Base-by-base conservation (phyloP, 108 stramenopile species). In the Cyclotella sp. region DNA sequence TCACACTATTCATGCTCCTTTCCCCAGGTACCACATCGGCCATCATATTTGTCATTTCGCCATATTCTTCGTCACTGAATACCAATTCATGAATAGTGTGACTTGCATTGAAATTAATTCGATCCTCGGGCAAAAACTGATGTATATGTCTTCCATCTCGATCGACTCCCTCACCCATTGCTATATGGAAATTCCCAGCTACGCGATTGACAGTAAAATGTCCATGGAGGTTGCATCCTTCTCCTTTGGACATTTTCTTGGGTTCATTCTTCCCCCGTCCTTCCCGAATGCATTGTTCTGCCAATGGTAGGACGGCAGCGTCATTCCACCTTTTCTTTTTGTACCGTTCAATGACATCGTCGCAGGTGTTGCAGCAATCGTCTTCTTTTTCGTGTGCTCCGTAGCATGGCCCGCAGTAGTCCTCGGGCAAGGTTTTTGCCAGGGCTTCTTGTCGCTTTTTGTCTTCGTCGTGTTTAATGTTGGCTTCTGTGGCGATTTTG, bases 341-440 rank as follows among this genome's bases (percentile, higher is more conserved):
- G 70, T 94, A 96, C 9, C 87, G 88, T 13, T 64, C 59, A 9
- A 82, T 30, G 6, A 96, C 73, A 11, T 90, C 90, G 55, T 89
- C 86, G 78, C 95, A 96, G 3, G 92, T 91, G 75, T 94, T 90
- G 67, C 98, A 99, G 79, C 99, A 99, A 24, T 90, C 81, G 22
- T 60, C 71, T 14, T 86, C 89, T 0, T 49, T 57, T 39, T 85
- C 72, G 10, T 89, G 81, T 0, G 97, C 97, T 26, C 98, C 98
- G 73, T 94, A 99, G 78, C 99, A 99, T 44, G 96, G 90, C 6
- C 98, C 98, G 77, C 99, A 99, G 79, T 99, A 98, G 71, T 93
- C 85, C 13, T 64, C 73, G 0, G 94, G 90, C 0, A 95, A 22
- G 26, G 30, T 68, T 47, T 28, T 84, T 51, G 57, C 75, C 41